These are phyloP conservation scores for Podospora sp. DNA, from an alignment of 495 filamentous ascomycete genomes.

Conservation along the genomic window DNA sequence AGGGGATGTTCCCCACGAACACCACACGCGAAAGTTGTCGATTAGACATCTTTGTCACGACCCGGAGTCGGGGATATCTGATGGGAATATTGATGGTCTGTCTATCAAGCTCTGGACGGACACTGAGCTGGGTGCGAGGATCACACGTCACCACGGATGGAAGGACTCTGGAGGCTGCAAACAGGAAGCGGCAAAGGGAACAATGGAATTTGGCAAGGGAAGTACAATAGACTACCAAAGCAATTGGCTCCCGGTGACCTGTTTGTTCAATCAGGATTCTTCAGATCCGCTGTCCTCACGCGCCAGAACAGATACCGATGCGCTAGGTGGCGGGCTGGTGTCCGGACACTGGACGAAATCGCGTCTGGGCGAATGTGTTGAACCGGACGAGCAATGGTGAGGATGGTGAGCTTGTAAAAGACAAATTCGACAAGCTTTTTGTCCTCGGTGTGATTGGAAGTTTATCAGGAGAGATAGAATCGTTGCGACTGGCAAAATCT, in stretches of 20 bases:
- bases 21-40: constrained; percentile 60
- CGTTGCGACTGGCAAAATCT: neutral
- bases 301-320: neutral
- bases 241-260: constrained; percentile 12
- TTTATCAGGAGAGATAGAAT: neutral
- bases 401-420: no score
- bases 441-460: no score
- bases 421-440: no score
- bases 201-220: constrained; percentile 19
- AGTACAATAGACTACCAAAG: constrained; percentile 22
- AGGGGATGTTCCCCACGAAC: constrained; percentile 86
- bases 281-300: constrained; percentile 1
- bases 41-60: constrained; percentile 48
- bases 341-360: neutral
- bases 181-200: constrained; percentile 1
- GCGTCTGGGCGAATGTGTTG: neutral
- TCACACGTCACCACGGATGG: neutral
- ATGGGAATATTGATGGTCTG: neutral
- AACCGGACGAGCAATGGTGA: neutral
- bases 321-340: neutral
- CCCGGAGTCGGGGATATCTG: neutral
- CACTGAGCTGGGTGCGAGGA: neutral
- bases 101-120: neutral
- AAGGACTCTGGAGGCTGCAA: constrained; percentile 6
- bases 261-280: constrained; percentile 11